Evolutionary conservation across 805 yeast genomes (phyloP), one percentile per base, ranked within the genome.

Genomic region (Cyberlindnera americana): DNA sequence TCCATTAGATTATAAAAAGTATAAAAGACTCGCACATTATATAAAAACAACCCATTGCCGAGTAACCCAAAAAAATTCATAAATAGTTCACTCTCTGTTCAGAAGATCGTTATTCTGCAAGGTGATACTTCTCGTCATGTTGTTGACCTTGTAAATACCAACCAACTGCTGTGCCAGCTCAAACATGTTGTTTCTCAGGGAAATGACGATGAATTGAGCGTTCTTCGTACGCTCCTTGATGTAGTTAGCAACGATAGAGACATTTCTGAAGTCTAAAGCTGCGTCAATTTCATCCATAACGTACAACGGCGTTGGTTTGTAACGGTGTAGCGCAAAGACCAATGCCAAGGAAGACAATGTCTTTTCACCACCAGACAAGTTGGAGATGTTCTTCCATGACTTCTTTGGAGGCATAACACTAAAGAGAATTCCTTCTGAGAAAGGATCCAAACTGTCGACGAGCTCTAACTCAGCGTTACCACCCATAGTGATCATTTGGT

Each of bases 231-330:
- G 72, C 54, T 90, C 96, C 57, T 89, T 90, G 60, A 93, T 93
- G 59, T 93, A 95, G 56, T 90, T 91, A 4, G 99, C 99, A 36
- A 93, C 96, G 64, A 93, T 93, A 11, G 96, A 88, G 24, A 93
- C 99, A 54, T 93, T 93, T 59, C 97, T 72, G 65, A 93, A 93
- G 66, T 93, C 99, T 49, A 93, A 73, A 2, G 99, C 99, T 1
- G 99, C 99, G 67, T 93, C 99, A 52, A 93, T 93, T 66, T 93
- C 99, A 67, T 93, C 99, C 99, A 93, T 93, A 26, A 93, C 98
- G 59, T 93, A 93, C 35, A 93, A 66, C 6, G 99, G 99, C 0
- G 99, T 93, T 1, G 99, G 99, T 60, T 88, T 93, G 62, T 88
- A 93, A 51, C 86, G 84, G 61, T 93, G 99, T 21, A 93, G 72